Conservation (phyloP, 1,139 yeast species). For the Debaryomycetaceae sp. region DNA sequence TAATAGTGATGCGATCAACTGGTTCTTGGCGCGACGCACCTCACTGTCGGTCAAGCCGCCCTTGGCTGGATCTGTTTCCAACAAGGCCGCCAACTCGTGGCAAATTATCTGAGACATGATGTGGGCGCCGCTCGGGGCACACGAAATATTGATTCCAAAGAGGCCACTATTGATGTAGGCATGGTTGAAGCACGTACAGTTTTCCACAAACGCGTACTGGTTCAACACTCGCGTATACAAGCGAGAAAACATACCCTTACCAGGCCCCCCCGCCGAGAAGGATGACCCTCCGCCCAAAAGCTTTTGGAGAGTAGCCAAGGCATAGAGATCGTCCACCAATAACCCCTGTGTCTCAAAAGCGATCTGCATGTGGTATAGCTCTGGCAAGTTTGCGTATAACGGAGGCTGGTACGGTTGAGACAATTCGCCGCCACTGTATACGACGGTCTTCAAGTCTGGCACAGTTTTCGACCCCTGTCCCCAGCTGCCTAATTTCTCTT, state of each 20-base stretch:
- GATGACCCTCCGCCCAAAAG: slow-evolving; percentile 97
- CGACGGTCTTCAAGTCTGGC: slow-evolving; percentile 35
- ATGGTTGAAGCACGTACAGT: slow-evolving; percentile 81
- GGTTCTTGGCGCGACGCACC: slow-evolving; percentile 84
- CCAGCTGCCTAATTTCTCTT: slow-evolving; percentile 58
- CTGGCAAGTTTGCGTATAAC: slow-evolving; percentile 60
- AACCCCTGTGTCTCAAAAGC: slow-evolving; percentile 86
- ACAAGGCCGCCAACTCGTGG: slow-evolving; percentile 57
- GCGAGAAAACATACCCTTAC: slow-evolving; percentile 96
- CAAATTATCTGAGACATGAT: slow-evolving; percentile 75
- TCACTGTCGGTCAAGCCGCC: slow-evolving; percentile 61
- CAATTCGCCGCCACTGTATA: slow-evolving; percentile 70
- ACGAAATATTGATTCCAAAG: slow-evolving; percentile 80
- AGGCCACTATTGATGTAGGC: slow-evolving; percentile 85
- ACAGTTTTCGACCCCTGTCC: slow-evolving; percentile 17
- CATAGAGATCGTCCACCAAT: slow-evolving; percentile 78
- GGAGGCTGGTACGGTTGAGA: slow-evolving; percentile 64
- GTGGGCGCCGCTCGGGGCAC: slow-evolving; percentile 79
- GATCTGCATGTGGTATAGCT: slow-evolving; percentile 75
- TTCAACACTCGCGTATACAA: slow-evolving; percentile 85
- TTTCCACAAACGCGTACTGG: slow-evolving; percentile 85
- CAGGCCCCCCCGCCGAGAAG: slow-evolving; percentile 99
- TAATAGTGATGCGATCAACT: slow-evolving; percentile 74
- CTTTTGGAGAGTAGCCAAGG: slow-evolving; percentile 83
- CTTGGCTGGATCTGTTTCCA: slow-evolving; percentile 42